These are phyloP conservation scores for Punica granatum DNA, from an alignment of 345 rosid species.

Conservation along the genomic window DNA sequence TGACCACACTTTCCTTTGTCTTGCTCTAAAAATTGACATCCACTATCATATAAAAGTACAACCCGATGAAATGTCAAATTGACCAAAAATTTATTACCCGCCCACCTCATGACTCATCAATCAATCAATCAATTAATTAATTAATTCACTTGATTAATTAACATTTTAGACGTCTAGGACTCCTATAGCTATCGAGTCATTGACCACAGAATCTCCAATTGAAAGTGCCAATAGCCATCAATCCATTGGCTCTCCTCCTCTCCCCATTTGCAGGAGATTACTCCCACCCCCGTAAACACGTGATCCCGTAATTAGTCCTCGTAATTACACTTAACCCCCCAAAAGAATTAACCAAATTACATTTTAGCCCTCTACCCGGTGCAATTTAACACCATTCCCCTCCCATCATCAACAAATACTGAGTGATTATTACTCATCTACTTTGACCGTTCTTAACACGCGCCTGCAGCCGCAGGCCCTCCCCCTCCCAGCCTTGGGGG, in stretches of 20 bases:
- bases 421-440: too few relatives aligned
- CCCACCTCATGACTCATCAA: background rate
- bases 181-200: background rate
- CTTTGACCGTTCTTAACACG: too few relatives aligned
- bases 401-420: too few relatives aligned
- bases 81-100: background rate
- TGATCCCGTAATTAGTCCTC: background rate
- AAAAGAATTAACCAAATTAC: background rate
- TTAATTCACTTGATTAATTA: background rate
- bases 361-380: slow-evolving; percentile 2
- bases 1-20: too few relatives aligned
- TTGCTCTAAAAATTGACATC: too few relatives aligned
- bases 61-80: background rate
- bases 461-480: too few relatives aligned
- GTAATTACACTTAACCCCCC: background rate
- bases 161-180: background rate
- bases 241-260: background rate
- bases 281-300: background rate
- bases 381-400: slow-evolving; percentile 14
- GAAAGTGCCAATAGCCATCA: background rate
- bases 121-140: background rate
- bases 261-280: slow-evolving; percentile 34
- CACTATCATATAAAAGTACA: too few relatives aligned
- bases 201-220: background rate
- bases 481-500: background rate